A percentile compares a stretch with the other conserved stretches of the same genome.
Conservation (phyloP, 2,329 filamentous ascomycete species). For the Colletotrichum simmondsii region DNA sequence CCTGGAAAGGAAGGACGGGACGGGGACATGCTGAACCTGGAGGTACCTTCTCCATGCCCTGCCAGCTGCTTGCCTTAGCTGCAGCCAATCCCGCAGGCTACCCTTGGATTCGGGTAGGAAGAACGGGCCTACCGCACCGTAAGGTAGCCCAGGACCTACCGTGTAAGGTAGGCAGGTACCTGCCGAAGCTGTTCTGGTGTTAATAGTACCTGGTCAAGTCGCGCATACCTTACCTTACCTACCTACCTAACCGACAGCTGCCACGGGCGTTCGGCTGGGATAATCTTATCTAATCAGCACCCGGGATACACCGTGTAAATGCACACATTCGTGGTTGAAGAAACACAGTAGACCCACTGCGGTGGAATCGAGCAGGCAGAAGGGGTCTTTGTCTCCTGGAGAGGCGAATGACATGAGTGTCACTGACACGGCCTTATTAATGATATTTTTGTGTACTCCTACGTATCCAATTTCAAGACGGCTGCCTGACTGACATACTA, state of each 20-base stretch:
- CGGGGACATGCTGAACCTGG: neutral
- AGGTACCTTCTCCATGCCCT: slow-evolving; percentile 6
- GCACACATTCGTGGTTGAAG: neutral
- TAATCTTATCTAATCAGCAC: neutral
- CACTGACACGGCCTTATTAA: neutral
- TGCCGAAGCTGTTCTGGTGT: too few species aligned
- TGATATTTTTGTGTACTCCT: neutral
- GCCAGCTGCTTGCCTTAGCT: neutral
- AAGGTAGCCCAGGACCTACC: neutral
- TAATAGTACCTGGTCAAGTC: too few species aligned
- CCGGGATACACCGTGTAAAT: neutral
- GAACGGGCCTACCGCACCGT: neutral
- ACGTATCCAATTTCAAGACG: neutral
- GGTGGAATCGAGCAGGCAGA: neutral
- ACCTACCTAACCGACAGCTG: neutral
- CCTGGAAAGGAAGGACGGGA: slow-evolving; percentile 23
- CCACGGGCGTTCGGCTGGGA: neutral
- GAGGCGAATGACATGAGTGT: neutral
- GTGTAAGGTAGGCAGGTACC: neutral
- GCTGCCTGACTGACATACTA: neutral
- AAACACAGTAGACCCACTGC: slow-evolving; percentile 10
- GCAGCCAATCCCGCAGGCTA: slow-evolving; percentile 5
- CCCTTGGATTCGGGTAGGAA: slow-evolving; percentile 4
- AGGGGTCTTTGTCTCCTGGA: neutral
- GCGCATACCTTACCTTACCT: neutral